Evolutionary conservation across 1,284 basidiomycete genomes (phyloP), one percentile per base, ranked within the genome.

Genomic region (Tilletia setariae): DNA sequence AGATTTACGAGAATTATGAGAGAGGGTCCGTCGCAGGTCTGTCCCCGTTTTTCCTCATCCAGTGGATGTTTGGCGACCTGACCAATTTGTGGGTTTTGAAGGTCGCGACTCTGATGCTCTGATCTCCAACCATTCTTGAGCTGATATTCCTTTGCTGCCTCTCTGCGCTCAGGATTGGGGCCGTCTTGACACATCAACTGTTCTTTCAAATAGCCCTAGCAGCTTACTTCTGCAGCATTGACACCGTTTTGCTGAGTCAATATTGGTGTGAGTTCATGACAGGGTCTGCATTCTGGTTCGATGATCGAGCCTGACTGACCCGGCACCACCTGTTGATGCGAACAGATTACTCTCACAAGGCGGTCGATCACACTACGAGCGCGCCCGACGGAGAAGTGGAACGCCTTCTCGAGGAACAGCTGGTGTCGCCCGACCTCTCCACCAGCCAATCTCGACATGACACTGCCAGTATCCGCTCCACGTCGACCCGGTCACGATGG

Each of bases 51-150:
- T 82, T 82, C 62, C 68, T 82, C n/a, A 68, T 72, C 1, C 79
- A 81, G 69, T 82, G 80, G 80, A 79, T 78, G 71, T 65, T 73
- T n/a, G 80, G 79, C 21, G 80, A 82, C 64, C 68, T 74, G 2
- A 80, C 79, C n/a, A 82, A 81, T 53, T 68, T 82, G 25, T 61
- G 30, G 35, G 56, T 16, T 53, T 9, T 47, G 35, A 65, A 30
- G 46, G 32, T 6, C 42, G 16, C 46, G 21, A 25, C 23, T 44
- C 15, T 16, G 30, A n/a, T 40, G 35, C 4, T 6, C 11, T 4
- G 35, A 40, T 40, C 35, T 40, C 11, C 6, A 11, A 40, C 4
- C 4, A 6, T 40, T 40, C 35, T 40, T 40, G 6, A 11, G 11
- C 35, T 40, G 11, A 40, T 11, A 40, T 4, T 11, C 6, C 35